These are phyloP conservation scores for Aspergillus sp. DNA, from an alignment of 2,329 filamentous ascomycete genomes.

Conservation along the genomic window DNA sequence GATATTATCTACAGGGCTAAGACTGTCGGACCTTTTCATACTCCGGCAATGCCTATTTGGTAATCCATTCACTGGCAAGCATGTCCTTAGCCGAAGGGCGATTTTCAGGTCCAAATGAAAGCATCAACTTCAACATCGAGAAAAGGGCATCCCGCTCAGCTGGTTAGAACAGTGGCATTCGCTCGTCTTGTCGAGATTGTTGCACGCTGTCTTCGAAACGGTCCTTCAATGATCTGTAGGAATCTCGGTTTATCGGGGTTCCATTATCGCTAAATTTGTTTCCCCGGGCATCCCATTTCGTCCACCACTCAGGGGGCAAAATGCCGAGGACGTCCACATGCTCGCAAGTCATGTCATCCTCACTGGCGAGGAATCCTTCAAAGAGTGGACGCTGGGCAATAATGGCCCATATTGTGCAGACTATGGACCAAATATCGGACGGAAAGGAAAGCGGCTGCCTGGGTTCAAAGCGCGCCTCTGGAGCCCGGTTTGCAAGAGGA, in stretches of 20 bases:
- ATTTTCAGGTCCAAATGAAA: neutral
- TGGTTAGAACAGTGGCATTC: neutral
- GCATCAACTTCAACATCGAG: neutral
- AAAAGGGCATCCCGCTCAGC: neutral
- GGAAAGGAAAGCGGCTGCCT: too few species aligned
- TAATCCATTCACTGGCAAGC: neutral
- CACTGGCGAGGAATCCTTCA: too few species aligned
- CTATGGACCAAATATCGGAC: too few species aligned
- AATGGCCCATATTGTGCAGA: too few species aligned
- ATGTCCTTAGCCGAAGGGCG: neutral
- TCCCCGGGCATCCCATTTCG: neutral
- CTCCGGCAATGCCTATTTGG: neutral
- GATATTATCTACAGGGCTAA: neutral
- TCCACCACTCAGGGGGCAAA: neutral
- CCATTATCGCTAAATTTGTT: neutral
- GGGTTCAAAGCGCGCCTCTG: too few species aligned
- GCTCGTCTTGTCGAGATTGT: neutral
- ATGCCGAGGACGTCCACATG: too few species aligned
- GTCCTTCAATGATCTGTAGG: neutral
- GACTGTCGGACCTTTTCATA: neutral
- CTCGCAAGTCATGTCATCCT: too few species aligned
- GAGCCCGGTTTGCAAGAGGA: too few species aligned
- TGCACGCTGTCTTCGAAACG: neutral
- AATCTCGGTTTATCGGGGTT: neutral
- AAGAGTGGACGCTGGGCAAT: too few species aligned